Evolutionary conservation across 352 stramenopile species (phyloP).

Genomic region (Pythium pyrilobum): DNA sequence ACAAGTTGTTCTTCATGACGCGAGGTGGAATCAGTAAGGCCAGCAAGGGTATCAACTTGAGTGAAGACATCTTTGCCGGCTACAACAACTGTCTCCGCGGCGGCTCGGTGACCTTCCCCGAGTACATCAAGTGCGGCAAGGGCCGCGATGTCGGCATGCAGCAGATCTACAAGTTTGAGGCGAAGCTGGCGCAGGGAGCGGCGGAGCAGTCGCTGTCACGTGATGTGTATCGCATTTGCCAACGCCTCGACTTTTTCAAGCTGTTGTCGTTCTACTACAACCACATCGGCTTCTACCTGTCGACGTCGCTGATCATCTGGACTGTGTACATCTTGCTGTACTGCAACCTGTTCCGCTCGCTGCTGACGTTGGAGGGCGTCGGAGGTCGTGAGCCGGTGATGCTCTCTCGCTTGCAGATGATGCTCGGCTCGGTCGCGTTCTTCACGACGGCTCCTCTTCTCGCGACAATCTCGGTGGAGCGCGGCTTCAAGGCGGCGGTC

Average conservation of each 20-base stretch:
- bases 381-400: slow-evolving; percentile 91
- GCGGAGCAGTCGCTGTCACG: slow-evolving; percentile 97
- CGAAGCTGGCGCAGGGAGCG: slow-evolving; percentile 96
- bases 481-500: slow-evolving; percentile 93
- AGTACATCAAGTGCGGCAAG: slow-evolving; percentile 99
- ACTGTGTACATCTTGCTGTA: slow-evolving; percentile 98
- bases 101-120: slow-evolving; percentile 95
- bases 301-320: slow-evolving; percentile 96
- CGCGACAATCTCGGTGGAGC: slow-evolving; percentile 97
- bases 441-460: slow-evolving; percentile 97
- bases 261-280: slow-evolving; percentile 99
- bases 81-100: slow-evolving; percentile 99
- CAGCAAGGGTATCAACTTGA: slow-evolving; percentile 99
- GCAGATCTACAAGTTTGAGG: slow-evolving; percentile 99
- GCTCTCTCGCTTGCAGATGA: slow-evolving; percentile 93
- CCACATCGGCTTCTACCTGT: slow-evolving; percentile 98
- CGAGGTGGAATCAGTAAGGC: slow-evolving; percentile 98
- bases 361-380: slow-evolving; percentile 91
- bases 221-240: slow-evolving; percentile 96
- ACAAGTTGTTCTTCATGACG: slow-evolving; percentile 99
- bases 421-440: slow-evolving; percentile 95
- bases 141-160: slow-evolving; percentile 99
- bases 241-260: slow-evolving; percentile 98
- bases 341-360: slow-evolving; percentile 91
- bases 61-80: slow-evolving; percentile 99